Evolutionary conservation across 2,329 filamentous ascomycete genomes (phyloP).

Genomic region (Fusarium compactum): DNA sequence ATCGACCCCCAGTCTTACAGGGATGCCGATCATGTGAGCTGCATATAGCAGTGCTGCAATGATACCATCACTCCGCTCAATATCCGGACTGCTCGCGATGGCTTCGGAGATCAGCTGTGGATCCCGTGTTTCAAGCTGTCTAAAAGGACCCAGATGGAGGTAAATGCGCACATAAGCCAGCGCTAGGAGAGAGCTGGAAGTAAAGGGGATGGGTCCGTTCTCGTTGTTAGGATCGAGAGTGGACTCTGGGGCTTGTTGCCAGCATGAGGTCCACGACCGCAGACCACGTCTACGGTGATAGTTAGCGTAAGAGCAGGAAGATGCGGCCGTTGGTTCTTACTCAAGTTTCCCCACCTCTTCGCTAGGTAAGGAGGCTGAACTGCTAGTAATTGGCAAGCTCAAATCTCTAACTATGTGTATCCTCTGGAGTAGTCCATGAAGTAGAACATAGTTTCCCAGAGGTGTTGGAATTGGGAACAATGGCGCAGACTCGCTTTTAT

Average conservation of each 20-base stretch:
- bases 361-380: conserved; percentile 48
- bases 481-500: conserved; percentile 39
- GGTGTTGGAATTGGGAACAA: conserved; percentile 52
- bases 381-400: conserved; percentile 51
- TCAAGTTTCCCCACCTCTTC: conserved; percentile 55
- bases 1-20: conserved; percentile 66
- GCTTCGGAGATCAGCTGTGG: conserved; percentile 55
- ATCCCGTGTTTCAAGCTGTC: conserved; percentile 59
- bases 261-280: conserved; percentile 54
- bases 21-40: conserved; percentile 67
- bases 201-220: conserved; percentile 57
- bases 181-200: conserved; percentile 56
- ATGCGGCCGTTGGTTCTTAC: conserved; percentile 30
- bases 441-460: conserved; percentile 53
- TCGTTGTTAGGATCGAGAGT: conserved; percentile 56
- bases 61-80: conserved; percentile 62
- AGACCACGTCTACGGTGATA: conserved; percentile 47
- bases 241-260: conserved; percentile 56
- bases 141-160: conserved; percentile 58
- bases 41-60: conserved; percentile 65
- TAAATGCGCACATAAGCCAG: conserved; percentile 60
- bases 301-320: neutral
- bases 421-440: conserved; percentile 54
- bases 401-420: conserved; percentile 56
- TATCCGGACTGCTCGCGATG: conserved; percentile 52